Evolutionary conservation across 2,329 filamentous ascomycete species (phyloP), one percentile per base, ranked within the genome.

Genomic region (Aplosporella prunicola): DNA sequence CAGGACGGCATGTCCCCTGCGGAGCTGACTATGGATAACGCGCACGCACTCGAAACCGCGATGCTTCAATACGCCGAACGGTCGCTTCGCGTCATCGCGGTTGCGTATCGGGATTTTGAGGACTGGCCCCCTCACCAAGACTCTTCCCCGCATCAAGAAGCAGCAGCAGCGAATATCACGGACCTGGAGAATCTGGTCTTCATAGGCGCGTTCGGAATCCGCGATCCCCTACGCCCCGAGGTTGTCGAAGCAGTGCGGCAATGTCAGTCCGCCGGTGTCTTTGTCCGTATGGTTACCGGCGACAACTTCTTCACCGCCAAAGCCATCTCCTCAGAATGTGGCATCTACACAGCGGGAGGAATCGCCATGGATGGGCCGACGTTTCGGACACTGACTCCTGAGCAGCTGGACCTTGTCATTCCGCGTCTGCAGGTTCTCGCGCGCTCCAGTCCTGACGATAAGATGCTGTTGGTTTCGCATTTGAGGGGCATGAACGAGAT

Each of bases 261-360:
- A 41, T 88, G 83, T 52, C 81, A 88, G 53, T 69, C 72, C 39
- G 83, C 83, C 4, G 83, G 83, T 42, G 82, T 89, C 9, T 73
- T 80, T 43, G 82, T 88, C 13, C 80, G 83, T 51, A 89, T 89
- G 83, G 83, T 89, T 3, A 89, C 83, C 4, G 83, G 83, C 45
- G 83, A 89, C 62, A 88, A 89, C 61, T 76, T 81, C 47, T 63
- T 83, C 42, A 89, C 83, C 6, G 83, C 83, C 2, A 75, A 82
- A 55, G 80, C 83, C 15, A 89, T 89, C 49, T 83, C 83, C 14
- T 72, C 71, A 47, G 82, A 88, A 49, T 87, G 82, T 55, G 82
- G 82, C 26, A 88, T 89, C 42, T 69, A 83, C 39, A 76, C 77
- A 26, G 60, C 69, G 3, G 72, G 77, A 48, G 72, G 77, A 48